phyloP scores from a whole-genome alignment of 306 rosid species.

The Pueraria montana region DNA sequence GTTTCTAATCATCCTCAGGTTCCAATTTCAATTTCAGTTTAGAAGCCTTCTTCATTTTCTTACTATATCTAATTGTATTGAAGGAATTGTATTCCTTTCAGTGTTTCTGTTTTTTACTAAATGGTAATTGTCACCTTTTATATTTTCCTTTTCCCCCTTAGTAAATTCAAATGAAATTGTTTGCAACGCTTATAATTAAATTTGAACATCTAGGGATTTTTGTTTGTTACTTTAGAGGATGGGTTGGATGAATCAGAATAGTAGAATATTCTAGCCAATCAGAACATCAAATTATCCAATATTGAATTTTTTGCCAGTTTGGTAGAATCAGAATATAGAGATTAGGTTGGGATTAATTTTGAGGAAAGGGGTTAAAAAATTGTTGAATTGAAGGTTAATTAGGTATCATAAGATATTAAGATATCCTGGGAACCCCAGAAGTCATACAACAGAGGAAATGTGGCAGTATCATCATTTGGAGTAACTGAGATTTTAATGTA shows the following conservation, averaged over 20 bases:
- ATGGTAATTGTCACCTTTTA: background rate
- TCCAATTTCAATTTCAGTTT: slow-evolving; percentile 44
- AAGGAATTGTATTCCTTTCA: background rate
- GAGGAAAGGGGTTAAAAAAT: background rate
- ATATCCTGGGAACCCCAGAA: background rate
- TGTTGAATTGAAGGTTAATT: background rate
- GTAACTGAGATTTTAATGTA: background rate
- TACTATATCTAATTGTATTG: background rate
- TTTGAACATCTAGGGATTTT: background rate
- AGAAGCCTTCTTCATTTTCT: slow-evolving; percentile 22
- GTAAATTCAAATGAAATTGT: slow-evolving; percentile 2
- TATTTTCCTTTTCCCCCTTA: background rate
- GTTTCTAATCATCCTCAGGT: slow-evolving; percentile 82
- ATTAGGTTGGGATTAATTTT: background rate
- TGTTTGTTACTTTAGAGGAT: slow-evolving; percentile 1
- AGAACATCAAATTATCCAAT: background rate
- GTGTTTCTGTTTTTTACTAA: background rate
- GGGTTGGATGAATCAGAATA: background rate
- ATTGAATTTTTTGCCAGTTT: background rate
- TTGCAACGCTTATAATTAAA: slow-evolving; percentile 4
- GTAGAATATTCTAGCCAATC: background rate
- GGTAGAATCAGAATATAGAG: background rate
- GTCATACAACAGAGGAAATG: background rate
- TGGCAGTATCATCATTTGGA: background rate
- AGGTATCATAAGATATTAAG: background rate